Percentiles rank a stretch among this genome's conserved stretches.
Evolutionary conservation across 495 filamentous ascomycete genomes (phyloP).

Genomic region (Podospora bellae-mahoneyi): DNA sequence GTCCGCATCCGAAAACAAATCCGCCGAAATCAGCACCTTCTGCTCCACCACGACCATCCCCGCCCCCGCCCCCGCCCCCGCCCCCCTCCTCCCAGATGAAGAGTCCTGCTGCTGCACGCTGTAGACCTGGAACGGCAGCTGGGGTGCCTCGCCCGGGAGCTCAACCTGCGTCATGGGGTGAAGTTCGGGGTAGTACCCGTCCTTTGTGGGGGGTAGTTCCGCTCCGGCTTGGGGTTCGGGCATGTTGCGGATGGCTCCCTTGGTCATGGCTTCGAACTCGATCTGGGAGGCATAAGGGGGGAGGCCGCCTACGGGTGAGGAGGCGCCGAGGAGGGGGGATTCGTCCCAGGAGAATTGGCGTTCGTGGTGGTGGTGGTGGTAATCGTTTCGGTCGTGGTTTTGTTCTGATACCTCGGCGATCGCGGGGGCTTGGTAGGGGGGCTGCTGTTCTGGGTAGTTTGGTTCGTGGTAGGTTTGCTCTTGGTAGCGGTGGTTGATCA

Average conservation of each 20-base stretch:
- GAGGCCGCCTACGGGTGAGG: conserved; percentile 23
- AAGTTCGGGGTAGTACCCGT: conserved; percentile 31
- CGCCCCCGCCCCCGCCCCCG: not conserved
- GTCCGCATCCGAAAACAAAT: conserved; percentile 27
- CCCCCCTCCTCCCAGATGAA: no score
- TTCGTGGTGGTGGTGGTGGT: conserved; percentile 7
- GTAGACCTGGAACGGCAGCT: conserved; percentile 27
- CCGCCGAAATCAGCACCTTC: conserved; percentile 31
- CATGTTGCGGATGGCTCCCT: conserved; percentile 34
- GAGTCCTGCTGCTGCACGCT: conserved; percentile 6
- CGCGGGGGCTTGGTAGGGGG: conserved; percentile 8
- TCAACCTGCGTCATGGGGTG: conserved; percentile 30
- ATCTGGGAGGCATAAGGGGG: conserved; percentile 33
- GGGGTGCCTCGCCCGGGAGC: conserved; percentile 28
- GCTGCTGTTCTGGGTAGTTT: not conserved
- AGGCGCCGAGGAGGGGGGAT: conserved; percentile 17
- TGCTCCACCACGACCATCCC: conserved; percentile 32
- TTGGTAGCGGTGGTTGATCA: conserved; percentile 22
- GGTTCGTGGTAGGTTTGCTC: not conserved
- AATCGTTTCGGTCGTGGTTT: conserved; percentile 2
- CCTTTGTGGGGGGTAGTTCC: conserved; percentile 38
- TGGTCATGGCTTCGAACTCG: conserved; percentile 33
- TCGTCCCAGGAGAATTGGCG: conserved; percentile 28
- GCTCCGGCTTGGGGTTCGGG: conserved; percentile 30
- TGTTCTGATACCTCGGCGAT: not conserved